Evolutionary conservation across 2,329 filamentous ascomycete species (phyloP).

Genomic region (Colletotrichum cordylinicola): DNA sequence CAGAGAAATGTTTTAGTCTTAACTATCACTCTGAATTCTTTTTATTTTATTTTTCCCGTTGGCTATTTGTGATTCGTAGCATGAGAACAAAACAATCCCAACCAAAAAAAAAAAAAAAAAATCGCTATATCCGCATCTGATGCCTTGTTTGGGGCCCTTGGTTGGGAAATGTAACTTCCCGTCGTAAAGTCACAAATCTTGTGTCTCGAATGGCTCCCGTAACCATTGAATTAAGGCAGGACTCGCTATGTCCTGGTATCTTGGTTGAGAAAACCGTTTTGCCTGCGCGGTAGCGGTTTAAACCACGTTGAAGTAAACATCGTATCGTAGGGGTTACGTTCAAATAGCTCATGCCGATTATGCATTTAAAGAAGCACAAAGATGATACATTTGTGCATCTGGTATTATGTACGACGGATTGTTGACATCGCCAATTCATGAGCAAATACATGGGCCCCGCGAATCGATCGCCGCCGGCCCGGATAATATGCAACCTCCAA

Average conservation of each 20-base stretch:
- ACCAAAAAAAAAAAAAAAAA: background rate
- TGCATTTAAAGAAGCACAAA: background rate
- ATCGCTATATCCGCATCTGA: background rate
- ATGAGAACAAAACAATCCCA: background rate
- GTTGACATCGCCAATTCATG: background rate
- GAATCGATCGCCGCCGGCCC: background rate
- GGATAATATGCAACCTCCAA: slow-evolving; percentile 3
- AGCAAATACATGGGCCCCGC: background rate
- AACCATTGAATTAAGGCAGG: too few relatives aligned
- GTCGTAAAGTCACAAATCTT: accelerated
- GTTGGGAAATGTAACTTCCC: background rate
- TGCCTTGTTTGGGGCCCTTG: accelerated
- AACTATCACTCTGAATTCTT: too few relatives aligned
- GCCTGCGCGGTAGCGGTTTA: too few relatives aligned
- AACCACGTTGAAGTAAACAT: too few relatives aligned
- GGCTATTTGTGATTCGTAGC: background rate
- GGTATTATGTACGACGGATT: background rate
- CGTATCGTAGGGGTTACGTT: too few relatives aligned
- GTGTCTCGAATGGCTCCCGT: too few relatives aligned
- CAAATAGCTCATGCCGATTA: too few relatives aligned
- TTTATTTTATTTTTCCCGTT: too few relatives aligned
- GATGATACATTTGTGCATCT: background rate
- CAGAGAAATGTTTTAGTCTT: too few relatives aligned
- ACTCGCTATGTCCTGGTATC: too few relatives aligned
- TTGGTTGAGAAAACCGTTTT: too few relatives aligned